phyloP scores from a whole-genome alignment of 371 early-diverging fungal genomes.

The Mucor racemosus region DNA sequence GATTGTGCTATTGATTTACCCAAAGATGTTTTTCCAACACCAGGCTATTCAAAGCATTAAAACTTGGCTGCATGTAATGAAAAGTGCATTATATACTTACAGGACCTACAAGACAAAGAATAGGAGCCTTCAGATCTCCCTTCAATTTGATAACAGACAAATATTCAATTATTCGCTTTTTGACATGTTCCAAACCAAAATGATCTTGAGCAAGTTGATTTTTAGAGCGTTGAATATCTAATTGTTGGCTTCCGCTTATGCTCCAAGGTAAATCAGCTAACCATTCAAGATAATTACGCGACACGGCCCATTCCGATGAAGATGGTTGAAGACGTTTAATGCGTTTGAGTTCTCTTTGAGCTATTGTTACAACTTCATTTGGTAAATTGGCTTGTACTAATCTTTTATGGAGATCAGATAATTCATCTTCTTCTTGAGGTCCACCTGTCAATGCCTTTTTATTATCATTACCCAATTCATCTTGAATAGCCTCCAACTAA shows the following conservation, averaged over 20 bases:
- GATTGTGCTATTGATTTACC: slow-evolving; percentile 85
- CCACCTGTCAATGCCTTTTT: slow-evolving; percentile 39
- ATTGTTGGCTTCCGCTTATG: slow-evolving; percentile 59
- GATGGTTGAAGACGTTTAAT: slow-evolving; percentile 74
- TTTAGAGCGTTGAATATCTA: slow-evolving; percentile 69
- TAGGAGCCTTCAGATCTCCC: slow-evolving; percentile 81
- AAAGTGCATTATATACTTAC: slow-evolving; percentile 27
- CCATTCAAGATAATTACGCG: slow-evolving; percentile 79
- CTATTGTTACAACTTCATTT: slow-evolving; percentile 65
- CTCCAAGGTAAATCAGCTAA: slow-evolving; percentile 83
- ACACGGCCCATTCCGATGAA: slow-evolving; percentile 81
- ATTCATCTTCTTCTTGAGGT: slow-evolving; percentile 64
- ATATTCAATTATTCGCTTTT: slow-evolving; percentile 84
- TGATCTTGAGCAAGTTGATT: slow-evolving; percentile 80
- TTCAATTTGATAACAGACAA: slow-evolving; percentile 82
- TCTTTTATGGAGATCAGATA: slow-evolving; percentile 61
- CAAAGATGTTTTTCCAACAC: slow-evolving; percentile 88
- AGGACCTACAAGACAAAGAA: slow-evolving; percentile 81
- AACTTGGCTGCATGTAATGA: background rate
- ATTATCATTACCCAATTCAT: slow-evolving; percentile 68
- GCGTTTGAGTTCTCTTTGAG: slow-evolving; percentile 74
- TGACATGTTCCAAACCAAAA: slow-evolving; percentile 83
- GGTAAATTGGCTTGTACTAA: slow-evolving; percentile 69
- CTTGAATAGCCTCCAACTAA: slow-evolving; percentile 81
- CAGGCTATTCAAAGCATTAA: slow-evolving; percentile 48